Base-by-base conservation (phyloP, 306 rosid genomes). In the Bauhinia variegata region DNA sequence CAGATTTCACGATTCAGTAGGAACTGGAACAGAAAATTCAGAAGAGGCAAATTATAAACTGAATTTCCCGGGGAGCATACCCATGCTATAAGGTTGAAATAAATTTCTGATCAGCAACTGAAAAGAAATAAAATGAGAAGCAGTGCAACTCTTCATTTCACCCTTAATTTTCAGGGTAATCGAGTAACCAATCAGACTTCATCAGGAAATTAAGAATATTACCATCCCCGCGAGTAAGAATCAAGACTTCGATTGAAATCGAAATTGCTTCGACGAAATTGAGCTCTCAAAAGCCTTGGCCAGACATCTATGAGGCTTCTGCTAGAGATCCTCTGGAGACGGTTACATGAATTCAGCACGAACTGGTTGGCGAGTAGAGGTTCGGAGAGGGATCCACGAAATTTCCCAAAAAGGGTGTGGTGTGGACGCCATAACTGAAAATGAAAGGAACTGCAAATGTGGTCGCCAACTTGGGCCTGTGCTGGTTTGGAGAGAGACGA, bases 171-270 rank as follows among this genome's bases (percentile, higher is more conserved):
- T 72, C 51, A 11, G 4, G 44, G 19, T 28, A 23, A 17, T 10
- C 6, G 4, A 60, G 39, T 19, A 73, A 62, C 3, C 33, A 30
- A 63, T 11, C 42, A 56, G 53, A 17, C 10, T 15, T 38, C 7
- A 5, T 23, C 8, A 34, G 44, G 54, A 54, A 67, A 12, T 17
- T 61, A 53, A 65, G 43, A 11, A 5, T 68, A 67, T 82, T 87
- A 92, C 97, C 95, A 73, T 58, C 48, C 51, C 70, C 78, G 67
- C 32, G 60, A 32, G 50, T 54, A n/a, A 54, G 49, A 66, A 56
- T 53, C 54, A 54, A 18, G 51, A 48, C 36, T 50, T 13, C 70
- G 78, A 60, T 59, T 61, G 72, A 70, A 75, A 65, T 41, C 12
- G 73, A 75, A 82, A 18, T 32, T 53, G 49, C 70, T 73, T n/a